phyloP scores from a whole-genome alignment of 345 rosid genomes.

The Rubroshorea leprosula region DNA sequence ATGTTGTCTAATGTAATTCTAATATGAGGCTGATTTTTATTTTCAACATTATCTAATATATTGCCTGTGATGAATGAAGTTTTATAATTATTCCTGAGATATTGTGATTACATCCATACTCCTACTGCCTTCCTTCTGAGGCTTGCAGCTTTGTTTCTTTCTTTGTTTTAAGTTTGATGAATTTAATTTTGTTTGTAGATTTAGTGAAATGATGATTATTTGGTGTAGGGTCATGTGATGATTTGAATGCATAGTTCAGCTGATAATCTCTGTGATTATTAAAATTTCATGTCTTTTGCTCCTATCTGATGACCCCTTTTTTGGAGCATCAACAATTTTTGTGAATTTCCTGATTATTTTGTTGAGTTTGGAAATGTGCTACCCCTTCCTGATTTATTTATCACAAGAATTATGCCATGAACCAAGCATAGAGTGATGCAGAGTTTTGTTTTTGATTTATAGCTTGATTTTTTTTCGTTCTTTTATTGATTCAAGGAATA shows the following conservation, averaged over 20 bases:
- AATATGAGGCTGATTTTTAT: not conserved
- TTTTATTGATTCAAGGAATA: too few species aligned
- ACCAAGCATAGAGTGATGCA: too few species aligned
- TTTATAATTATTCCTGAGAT: constrained; percentile 24
- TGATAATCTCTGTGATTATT: constrained; percentile 69
- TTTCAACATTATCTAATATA: not conserved
- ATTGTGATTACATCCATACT: constrained; percentile 35
- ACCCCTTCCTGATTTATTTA: too few species aligned
- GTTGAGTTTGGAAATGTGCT: too few species aligned
- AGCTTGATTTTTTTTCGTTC: too few species aligned
- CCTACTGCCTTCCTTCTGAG: constrained; percentile 84
- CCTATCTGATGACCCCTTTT: constrained; percentile 80
- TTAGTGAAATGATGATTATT: too few species aligned
- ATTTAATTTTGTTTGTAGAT: not conserved
- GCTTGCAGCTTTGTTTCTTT: constrained; percentile 7
- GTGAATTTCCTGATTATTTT: too few species aligned
- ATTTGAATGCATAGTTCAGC: constrained; percentile 86
- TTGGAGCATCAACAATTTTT: too few species aligned
- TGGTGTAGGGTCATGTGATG: constrained; percentile 73
- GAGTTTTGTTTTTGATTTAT: too few species aligned
- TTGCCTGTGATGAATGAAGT: constrained; percentile 37
- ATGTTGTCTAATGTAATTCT: not conserved
- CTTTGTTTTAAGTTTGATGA: rapidly evolving
- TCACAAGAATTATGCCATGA: too few species aligned
- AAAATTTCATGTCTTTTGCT: constrained; percentile 80